Evolutionary conservation across 139 green algal species (phyloP).

Genomic region (Volvox africanus): DNA sequence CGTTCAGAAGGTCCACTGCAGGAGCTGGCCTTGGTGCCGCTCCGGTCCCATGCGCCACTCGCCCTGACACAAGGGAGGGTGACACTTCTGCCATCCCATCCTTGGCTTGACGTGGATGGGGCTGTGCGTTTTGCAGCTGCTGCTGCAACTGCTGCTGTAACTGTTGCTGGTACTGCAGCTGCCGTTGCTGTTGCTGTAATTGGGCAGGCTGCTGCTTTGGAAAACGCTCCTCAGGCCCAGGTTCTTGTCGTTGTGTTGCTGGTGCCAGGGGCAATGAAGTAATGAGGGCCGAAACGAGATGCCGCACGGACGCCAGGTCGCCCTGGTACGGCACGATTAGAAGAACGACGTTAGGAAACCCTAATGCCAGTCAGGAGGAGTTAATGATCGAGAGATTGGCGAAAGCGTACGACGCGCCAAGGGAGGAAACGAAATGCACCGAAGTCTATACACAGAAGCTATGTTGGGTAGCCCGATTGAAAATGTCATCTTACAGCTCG

Average conservation of each 20-base stretch:
- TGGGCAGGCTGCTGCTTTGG: too few relatives aligned
- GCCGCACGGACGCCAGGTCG: conserved; percentile 9
- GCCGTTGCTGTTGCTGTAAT: neutral
- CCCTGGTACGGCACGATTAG: neutral
- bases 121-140: neutral
- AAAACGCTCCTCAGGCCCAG: too few relatives aligned
- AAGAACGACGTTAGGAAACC: too few relatives aligned
- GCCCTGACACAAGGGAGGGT: neutral
- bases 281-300: conserved; percentile 3
- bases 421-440: too few relatives aligned
- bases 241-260: neutral
- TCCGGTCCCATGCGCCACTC: neutral
- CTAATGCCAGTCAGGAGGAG: too few relatives aligned
- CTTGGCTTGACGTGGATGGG: neutral
- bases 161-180: neutral
- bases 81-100: neutral
- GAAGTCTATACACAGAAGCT: too few relatives aligned
- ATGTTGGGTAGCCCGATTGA: too few relatives aligned
- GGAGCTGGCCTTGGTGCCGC: neutral
- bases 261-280: neutral
- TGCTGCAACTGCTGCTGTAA: neutral
- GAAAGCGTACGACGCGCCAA: too few relatives aligned
- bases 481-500: too few relatives aligned
- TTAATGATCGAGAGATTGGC: too few relatives aligned
- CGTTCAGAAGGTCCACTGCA: conserved; percentile 7